Evolutionary conservation across 176 grass and related monocot species (phyloP).

Genomic region (Musa troglodytarum): DNA sequence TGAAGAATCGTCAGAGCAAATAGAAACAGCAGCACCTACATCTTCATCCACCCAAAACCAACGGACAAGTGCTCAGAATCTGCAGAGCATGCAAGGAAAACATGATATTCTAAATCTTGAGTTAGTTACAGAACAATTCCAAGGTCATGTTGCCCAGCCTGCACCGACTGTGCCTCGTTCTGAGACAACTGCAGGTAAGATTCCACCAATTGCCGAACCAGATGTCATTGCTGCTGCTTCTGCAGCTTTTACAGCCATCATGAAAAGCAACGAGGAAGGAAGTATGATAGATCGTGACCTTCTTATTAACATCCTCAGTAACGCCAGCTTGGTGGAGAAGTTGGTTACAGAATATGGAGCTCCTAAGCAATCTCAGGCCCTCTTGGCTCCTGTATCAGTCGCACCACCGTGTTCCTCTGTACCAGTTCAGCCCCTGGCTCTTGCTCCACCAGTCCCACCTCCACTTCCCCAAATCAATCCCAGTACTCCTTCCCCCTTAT

Average conservation of each 20-base stretch:
- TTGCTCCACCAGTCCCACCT: not conserved
- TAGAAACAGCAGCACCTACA: slow-evolving; percentile 23
- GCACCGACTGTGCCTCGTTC: not conserved
- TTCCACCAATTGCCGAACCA: slow-evolving; percentile 26
- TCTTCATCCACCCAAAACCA: slow-evolving; percentile 25
- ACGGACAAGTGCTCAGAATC: slow-evolving; percentile 25
- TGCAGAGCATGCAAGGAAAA: not conserved
- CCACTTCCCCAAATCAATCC: slow-evolving; percentile 1
- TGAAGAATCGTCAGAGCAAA: slow-evolving; percentile 60
- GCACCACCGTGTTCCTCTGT: not conserved
- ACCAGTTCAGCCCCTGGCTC: slow-evolving; percentile 1
- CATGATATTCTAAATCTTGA: slow-evolving; percentile 22
- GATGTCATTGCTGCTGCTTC: slow-evolving; percentile 66
- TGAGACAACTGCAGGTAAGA: slow-evolving; percentile 15
- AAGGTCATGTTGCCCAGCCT: slow-evolving; percentile 8
- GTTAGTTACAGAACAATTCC: slow-evolving; percentile 10
- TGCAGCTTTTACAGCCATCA: slow-evolving; percentile 76
- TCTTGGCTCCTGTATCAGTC: not conserved
- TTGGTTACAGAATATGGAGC: slow-evolving; percentile 51
- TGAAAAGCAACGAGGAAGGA: slow-evolving; percentile 69
- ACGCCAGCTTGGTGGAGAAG: slow-evolving; percentile 69
- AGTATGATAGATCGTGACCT: slow-evolving; percentile 67
- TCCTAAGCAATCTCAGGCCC: slow-evolving; percentile 29
- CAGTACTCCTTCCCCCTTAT: not conserved
- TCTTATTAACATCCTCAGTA: slow-evolving; percentile 81